Percentiles rank a stretch among this genome's conserved stretches.
Evolutionary conservation across 164 flowering plant genomes (phyloP).

Genomic region (Sedum album): DNA sequence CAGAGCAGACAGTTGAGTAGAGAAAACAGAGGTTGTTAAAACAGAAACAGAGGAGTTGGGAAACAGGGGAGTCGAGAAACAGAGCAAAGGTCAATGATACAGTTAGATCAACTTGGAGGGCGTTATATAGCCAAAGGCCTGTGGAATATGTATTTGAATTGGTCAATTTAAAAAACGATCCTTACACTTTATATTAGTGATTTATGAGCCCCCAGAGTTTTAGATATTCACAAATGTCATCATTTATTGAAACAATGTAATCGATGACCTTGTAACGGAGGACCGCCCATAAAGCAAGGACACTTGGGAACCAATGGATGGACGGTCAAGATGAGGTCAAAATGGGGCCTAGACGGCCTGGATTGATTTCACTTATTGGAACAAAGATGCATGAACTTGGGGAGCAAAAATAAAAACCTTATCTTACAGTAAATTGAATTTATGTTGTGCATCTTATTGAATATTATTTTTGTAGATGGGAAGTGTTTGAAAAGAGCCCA

Average conservation of each 20-base stretch:
- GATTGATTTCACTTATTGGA: background rate
- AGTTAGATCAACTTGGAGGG: background rate
- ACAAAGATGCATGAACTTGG: conserved; percentile 9
- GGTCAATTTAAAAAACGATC: background rate
- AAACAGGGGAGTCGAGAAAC: background rate
- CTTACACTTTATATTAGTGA: background rate
- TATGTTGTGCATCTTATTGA: background rate
- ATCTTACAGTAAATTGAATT: conserved; percentile 1
- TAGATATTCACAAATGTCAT: background rate
- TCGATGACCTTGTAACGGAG: background rate
- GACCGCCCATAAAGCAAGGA: conserved; percentile 3
- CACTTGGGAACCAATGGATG: background rate
- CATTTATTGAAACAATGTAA: background rate
- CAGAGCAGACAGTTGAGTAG: too few species aligned
- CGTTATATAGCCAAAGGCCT: background rate
- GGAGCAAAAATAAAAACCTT: conserved; percentile 5
- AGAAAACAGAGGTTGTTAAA: conserved; percentile 1
- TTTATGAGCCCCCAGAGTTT: background rate
- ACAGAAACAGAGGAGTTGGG: background rate
- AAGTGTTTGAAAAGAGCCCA: too few species aligned
- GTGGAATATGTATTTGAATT: background rate
- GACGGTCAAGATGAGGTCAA: background rate
- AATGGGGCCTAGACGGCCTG: background rate
- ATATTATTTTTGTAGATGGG: background rate
- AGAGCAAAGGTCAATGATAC: conserved; percentile 8